Evolutionary conservation across 73 alveolate genomes (phyloP).

Genomic region (Paramecium primaurelia): DNA sequence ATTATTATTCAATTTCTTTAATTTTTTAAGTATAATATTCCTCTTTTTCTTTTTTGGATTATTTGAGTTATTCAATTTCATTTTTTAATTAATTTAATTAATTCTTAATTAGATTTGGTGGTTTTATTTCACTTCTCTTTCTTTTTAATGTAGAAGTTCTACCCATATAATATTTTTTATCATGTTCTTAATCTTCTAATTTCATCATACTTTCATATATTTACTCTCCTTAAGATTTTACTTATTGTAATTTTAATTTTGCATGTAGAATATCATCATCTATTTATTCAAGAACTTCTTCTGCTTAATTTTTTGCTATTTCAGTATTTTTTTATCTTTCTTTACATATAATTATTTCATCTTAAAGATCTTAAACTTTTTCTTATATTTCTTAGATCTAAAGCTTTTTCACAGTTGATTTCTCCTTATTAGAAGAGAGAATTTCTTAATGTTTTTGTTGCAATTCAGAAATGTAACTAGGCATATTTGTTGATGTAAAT

Average conservation of each 20-base stretch:
- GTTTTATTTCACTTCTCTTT: background rate
- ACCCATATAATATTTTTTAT: background rate
- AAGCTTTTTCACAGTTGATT: background rate
- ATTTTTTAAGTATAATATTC: background rate
- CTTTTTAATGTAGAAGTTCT: background rate
- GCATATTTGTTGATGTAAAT: background rate
- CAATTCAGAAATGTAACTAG: constrained; percentile 7
- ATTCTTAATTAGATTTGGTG: background rate
- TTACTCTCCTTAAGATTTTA: background rate
- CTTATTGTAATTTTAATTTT: background rate
- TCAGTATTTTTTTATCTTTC: background rate
- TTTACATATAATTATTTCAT: constrained; percentile 1
- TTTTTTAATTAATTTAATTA: background rate
- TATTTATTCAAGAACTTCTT: background rate
- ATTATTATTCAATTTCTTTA: background rate
- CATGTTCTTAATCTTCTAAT: background rate
- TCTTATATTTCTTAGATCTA: background rate
- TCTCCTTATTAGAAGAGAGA: background rate
- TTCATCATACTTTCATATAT: background rate
- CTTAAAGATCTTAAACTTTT: background rate
- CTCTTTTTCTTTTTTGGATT: constrained; percentile 7
- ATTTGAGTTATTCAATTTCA: background rate
- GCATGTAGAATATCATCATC: background rate
- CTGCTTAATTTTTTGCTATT: background rate
- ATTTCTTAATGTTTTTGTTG: background rate